Percentiles rank a stretch among this genome's conserved stretches.
phyloP scores from a whole-genome alignment of 176 grass and related monocot genomes.

The Avena atlantica region DNA sequence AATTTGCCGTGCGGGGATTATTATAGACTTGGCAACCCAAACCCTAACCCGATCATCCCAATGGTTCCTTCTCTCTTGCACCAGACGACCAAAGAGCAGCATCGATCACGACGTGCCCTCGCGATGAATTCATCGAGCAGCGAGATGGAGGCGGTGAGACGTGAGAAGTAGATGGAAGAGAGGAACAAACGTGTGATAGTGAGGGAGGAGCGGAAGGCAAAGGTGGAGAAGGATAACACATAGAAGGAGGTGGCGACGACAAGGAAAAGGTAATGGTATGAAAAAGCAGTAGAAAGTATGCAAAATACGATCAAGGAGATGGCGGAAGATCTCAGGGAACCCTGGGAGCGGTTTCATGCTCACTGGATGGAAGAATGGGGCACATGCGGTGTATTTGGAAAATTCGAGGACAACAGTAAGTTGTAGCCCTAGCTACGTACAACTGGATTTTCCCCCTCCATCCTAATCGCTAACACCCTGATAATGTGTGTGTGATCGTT shows the following conservation, averaged over 20 bases:
- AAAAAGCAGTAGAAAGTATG: neutral
- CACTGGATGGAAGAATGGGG: neutral
- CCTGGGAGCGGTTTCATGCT: neutral
- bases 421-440: neutral
- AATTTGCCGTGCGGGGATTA: neutral
- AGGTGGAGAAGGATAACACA: neutral
- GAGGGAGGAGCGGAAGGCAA: neutral
- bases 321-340: neutral
- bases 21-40: neutral
- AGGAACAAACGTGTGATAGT: neutral
- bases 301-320: neutral
- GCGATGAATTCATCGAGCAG: neutral
- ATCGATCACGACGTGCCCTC: neutral
- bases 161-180: neutral
- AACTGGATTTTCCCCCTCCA: neutral
- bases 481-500: neutral
- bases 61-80: neutral
- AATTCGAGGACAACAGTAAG: conserved; percentile 6
- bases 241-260: neutral
- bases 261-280: neutral
- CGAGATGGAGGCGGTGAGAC: conserved; percentile 5
- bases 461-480: neutral
- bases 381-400: neutral
- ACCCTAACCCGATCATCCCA: neutral
- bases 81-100: neutral